Conservation (phyloP, 176 grass and related monocot genomes). For the Phoenix roebelenii region DNA sequence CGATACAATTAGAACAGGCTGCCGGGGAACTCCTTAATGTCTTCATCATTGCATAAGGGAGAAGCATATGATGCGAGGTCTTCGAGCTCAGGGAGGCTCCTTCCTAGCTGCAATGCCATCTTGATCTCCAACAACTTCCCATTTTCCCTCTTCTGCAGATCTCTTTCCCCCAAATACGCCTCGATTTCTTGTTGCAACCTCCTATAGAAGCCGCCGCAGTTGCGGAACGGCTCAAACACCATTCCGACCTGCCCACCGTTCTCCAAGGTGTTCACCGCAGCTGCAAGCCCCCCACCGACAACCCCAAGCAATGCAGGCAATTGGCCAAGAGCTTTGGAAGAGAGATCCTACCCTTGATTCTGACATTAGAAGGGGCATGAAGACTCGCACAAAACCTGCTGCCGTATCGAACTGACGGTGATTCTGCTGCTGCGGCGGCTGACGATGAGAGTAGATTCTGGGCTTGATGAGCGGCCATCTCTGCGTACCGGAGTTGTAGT, state of each 20-base stretch:
- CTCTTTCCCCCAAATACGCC: slow-evolving; percentile 19
- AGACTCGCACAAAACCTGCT: too few relatives aligned
- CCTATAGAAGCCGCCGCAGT: slow-evolving; percentile 35
- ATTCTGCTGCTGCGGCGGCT: too few relatives aligned
- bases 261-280: slow-evolving; percentile 37
- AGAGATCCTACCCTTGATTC: too few relatives aligned
- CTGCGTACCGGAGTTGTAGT: too few relatives aligned
- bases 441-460: too few relatives aligned
- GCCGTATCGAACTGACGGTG: too few relatives aligned
- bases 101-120: slow-evolving; percentile 36
- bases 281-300: slow-evolving; percentile 17
- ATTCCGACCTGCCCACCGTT: slow-evolving; percentile 47
- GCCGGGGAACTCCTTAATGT: slow-evolving; percentile 34
- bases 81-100: slow-evolving; percentile 19
- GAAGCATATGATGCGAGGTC: slow-evolving; percentile 31
- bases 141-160: slow-evolving; percentile 34
- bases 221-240: slow-evolving; percentile 49
- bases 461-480: too few relatives aligned
- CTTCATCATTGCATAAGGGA: slow-evolving; percentile 19
- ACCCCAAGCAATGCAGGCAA: slow-evolving; percentile 15
- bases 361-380: too few relatives aligned
- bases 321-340: background rate
- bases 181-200: slow-evolving; percentile 50
- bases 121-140: slow-evolving; percentile 42
- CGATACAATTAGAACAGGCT: slow-evolving; percentile 16